These are phyloP conservation scores for Rhodotorula babjevae DNA, from an alignment of 768 basidiomycete species.

Conservation along the genomic window DNA sequence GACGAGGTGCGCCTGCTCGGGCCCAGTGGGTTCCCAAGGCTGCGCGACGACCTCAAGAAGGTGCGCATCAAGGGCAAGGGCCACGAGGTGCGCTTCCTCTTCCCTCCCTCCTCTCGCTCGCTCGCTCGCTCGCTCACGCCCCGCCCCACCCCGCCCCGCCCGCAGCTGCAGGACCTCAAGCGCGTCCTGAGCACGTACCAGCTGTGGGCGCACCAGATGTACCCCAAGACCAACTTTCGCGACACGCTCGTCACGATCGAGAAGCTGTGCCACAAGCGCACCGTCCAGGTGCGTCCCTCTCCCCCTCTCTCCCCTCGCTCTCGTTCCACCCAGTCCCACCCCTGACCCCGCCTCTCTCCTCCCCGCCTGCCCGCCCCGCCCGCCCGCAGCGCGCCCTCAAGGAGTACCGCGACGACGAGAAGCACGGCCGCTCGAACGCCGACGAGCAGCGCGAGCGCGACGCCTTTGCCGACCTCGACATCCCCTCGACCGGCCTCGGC, in stretches of 20 bases:
- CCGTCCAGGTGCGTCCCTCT: conserved; percentile 66
- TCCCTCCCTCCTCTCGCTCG: neutral
- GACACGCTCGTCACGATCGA: conserved; percentile 84
- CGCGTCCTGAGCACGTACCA: conserved; percentile 78
- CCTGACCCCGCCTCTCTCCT: conserved; percentile 33
- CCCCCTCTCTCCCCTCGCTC: neutral
- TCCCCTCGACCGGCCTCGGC: neutral
- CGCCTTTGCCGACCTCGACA: conserved; percentile 47
- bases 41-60: conserved; percentile 69
- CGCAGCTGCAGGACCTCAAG: conserved; percentile 72
- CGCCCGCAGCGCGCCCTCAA: conserved; percentile 20
- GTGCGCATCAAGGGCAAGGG: conserved; percentile 85
- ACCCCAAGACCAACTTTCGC: conserved; percentile 77
- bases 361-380: rapidly evolving
- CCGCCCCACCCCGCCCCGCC: neutral
- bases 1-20: conserved; percentile 67
- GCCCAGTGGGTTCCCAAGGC: conserved; percentile 68
- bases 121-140: neutral
- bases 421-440: conserved; percentile 51
- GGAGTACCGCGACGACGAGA: conserved; percentile 35
- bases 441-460: conserved; percentile 46
- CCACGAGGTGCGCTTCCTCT: conserved; percentile 62
- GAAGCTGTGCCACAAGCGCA: conserved; percentile 75
- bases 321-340: neutral
- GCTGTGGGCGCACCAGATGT: conserved; percentile 90